Conservation (phyloP, 345 rosid genomes). For the Physaria fendleri region DNA sequence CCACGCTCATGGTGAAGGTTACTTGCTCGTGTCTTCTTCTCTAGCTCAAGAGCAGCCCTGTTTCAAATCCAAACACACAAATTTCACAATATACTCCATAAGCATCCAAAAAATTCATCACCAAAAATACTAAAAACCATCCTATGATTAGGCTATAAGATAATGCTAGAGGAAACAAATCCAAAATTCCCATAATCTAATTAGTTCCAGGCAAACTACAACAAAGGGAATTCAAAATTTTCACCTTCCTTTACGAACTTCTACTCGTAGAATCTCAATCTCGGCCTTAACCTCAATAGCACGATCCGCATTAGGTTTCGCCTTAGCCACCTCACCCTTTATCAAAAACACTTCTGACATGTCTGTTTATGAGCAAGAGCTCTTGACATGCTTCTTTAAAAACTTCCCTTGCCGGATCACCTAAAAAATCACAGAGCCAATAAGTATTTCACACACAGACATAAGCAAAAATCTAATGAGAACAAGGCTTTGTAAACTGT, state of each 20-base stretch:
- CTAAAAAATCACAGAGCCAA: slow-evolving; percentile 33
- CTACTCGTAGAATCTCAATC: slow-evolving; percentile 42
- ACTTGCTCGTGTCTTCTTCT: slow-evolving; percentile 62
- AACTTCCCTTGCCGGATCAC: slow-evolving; percentile 78
- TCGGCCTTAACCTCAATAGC: slow-evolving; percentile 39
- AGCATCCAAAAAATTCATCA: too few relatives aligned
- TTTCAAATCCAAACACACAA: not conserved
- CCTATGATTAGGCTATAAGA: not conserved
- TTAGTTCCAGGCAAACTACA: not conserved
- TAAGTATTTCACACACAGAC: too few relatives aligned
- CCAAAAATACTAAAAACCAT: not conserved
- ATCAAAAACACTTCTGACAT: slow-evolving; percentile 62
- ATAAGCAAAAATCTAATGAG: not conserved
- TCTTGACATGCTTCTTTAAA: slow-evolving; percentile 77
- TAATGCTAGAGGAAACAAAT: not conserved
- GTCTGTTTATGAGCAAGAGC: slow-evolving; percentile 68
- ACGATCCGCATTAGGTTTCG: slow-evolving; percentile 39
- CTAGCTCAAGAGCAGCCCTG: slow-evolving; percentile 68
- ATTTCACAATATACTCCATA: too few relatives aligned
- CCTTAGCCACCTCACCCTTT: slow-evolving; percentile 47
- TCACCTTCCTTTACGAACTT: slow-evolving; percentile 77
- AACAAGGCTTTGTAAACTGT: not conserved
- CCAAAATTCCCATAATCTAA: not conserved
- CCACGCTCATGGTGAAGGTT: slow-evolving; percentile 54
- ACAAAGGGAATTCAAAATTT: not conserved